A percentile compares a stretch with the other conserved stretches of the same genome.
Evolutionary conservation across 2,329 filamentous ascomycete genomes (phyloP).

Genomic region (Atkinsonella hypoxylon): DNA sequence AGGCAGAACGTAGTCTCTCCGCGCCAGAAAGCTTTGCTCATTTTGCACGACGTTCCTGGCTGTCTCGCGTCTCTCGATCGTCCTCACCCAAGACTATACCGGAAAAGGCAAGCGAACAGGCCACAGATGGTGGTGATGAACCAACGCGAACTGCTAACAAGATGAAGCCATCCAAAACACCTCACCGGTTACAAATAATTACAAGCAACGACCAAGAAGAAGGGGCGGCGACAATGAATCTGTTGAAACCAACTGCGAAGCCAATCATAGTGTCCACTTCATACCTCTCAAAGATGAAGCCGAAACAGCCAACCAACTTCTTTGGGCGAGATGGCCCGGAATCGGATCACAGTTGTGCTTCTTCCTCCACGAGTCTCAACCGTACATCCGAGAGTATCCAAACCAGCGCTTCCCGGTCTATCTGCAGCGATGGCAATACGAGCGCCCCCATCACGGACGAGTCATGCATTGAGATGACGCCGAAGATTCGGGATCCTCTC

Average conservation of each 20-base stretch:
- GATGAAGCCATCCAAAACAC: slow-evolving; percentile 5
- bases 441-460: slow-evolving; percentile 28
- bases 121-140: slow-evolving; percentile 10
- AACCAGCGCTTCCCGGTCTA: slow-evolving; percentile 26
- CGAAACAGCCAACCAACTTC: slow-evolving; percentile 32
- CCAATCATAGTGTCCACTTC: slow-evolving; percentile 31
- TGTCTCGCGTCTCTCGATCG: slow-evolving; percentile 5
- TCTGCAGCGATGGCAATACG: slow-evolving; percentile 26
- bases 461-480: slow-evolving; percentile 32
- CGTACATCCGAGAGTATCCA: slow-evolving; percentile 27
- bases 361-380: slow-evolving; percentile 33
- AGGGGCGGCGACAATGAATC: slow-evolving; percentile 19
- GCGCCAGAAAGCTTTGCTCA: slow-evolving; percentile 35
- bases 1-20: slow-evolving; percentile 24
- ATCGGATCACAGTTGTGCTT: slow-evolving; percentile 32
- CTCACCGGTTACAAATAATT: slow-evolving; percentile 18
- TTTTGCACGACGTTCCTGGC: slow-evolving; percentile 7
- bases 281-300: slow-evolving; percentile 38
- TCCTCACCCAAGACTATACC: slow-evolving; percentile 30
- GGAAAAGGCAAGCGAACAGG: slow-evolving; percentile 14
- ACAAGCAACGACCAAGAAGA: slow-evolving; percentile 13
- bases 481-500: slow-evolving; percentile 36
- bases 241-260: slow-evolving; percentile 24
- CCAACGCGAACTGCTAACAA: neutral
- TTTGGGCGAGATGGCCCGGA: slow-evolving; percentile 23